Evolutionary conservation across 1,284 basidiomycete species (phyloP).

Genomic region (Cutaneotrichosporon daszewskae): DNA sequence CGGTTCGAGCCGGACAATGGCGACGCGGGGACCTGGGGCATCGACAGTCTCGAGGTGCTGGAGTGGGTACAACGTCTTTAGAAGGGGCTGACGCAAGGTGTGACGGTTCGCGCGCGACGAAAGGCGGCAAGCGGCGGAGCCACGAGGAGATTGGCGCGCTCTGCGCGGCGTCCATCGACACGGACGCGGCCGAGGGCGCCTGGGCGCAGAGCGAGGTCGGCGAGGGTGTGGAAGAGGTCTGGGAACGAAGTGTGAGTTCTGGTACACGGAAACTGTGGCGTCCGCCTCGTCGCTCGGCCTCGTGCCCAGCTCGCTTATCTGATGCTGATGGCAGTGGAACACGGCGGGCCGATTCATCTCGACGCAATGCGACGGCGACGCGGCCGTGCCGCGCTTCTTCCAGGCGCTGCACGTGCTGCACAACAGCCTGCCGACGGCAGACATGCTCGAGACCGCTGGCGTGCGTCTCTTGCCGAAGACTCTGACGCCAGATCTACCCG

Average conservation of each 20-base stretch:
- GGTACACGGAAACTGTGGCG: background rate
- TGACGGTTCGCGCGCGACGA: constrained; percentile 2
- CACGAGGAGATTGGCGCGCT: constrained; percentile 43
- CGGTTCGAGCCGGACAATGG: constrained; percentile 43
- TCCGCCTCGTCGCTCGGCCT: background rate
- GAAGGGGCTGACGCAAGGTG: constrained; percentile 13
- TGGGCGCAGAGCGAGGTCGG: constrained; percentile 47
- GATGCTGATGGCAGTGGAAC: constrained; percentile 35
- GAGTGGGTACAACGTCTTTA: constrained; percentile 27
- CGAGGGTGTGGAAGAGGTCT: constrained; percentile 47
- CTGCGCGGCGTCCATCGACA: constrained; percentile 28
- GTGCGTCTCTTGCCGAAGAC: constrained; percentile 20
- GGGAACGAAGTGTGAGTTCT: constrained; percentile 42
- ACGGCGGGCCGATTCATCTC: constrained; percentile 41
- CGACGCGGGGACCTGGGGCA: constrained; percentile 42
- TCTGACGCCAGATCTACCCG: constrained; percentile 37
- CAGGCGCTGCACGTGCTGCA: constrained; percentile 35
- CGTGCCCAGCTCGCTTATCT: background rate
- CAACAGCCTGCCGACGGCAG: constrained; percentile 19
- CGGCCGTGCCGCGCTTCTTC: constrained; percentile 35
- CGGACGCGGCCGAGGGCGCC: constrained; percentile 35
- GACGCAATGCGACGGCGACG: constrained; percentile 23
- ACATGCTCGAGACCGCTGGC: constrained; percentile 34
- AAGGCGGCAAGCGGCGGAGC: constrained; percentile 12
- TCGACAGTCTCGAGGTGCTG: constrained; percentile 41